These are phyloP conservation scores for Mortierella sp. DNA, from an alignment of 371 early-diverging fungal genomes.

Conservation along the genomic window DNA sequence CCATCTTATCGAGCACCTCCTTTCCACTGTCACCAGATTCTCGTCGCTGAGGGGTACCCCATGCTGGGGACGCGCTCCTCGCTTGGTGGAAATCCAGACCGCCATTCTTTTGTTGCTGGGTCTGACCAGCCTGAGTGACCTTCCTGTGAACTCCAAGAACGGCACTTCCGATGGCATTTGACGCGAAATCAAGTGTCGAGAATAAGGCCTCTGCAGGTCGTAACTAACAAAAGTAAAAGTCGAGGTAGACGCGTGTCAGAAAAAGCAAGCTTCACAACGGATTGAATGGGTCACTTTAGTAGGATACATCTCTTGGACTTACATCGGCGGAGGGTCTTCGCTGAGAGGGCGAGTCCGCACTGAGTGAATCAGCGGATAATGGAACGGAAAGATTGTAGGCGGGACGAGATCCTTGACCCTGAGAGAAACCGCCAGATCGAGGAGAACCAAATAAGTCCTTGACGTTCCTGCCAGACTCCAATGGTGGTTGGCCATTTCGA, in stretches of 20 bases:
- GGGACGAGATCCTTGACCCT: neutral
- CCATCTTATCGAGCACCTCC: constrained; percentile 12
- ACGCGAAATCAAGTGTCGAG: constrained; percentile 54
- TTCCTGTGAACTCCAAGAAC: constrained; percentile 56
- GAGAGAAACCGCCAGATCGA: neutral
- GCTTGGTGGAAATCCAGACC: neutral
- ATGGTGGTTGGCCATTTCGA: neutral
- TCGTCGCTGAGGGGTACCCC: neutral
- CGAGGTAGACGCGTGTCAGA: neutral
- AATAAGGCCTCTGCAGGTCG: constrained; percentile 49
- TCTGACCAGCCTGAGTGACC: constrained; percentile 38
- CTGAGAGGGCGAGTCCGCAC: neutral
- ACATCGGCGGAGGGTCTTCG: constrained; percentile 39
- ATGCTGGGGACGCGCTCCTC: constrained; percentile 21
- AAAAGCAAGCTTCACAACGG: no score
- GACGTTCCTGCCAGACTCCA: constrained; percentile 13
- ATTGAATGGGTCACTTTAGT: neutral
- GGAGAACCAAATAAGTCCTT: constrained; percentile 24
- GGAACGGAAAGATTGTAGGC: neutral
- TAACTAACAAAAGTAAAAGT: constrained; percentile 15
- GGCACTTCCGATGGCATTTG: constrained; percentile 53
- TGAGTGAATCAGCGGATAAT: constrained; percentile 3
- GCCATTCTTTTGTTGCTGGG: neutral
- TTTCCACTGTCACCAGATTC: neutral
- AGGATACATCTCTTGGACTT: neutral